Conservation (phyloP, 2,329 filamentous ascomycete species). For the Phyllosticta citribraziliensis region DNA sequence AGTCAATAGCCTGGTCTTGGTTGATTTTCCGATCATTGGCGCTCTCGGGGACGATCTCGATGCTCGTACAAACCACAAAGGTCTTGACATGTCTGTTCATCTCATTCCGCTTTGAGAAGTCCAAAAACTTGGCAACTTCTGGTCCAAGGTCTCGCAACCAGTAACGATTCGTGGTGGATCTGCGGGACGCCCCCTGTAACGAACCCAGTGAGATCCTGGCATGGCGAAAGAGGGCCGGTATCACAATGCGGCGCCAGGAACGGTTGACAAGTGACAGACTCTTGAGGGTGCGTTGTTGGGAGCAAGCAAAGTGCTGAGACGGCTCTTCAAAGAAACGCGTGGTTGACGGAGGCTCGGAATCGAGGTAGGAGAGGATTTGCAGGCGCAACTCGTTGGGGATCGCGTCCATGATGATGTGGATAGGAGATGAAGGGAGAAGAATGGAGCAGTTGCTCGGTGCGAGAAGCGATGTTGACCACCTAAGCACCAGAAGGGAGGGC, state of each 20-base stretch:
- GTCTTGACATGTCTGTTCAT: conserved; percentile 34
- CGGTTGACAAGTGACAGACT: conserved; percentile 23
- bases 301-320: conserved; percentile 17
- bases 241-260: conserved; percentile 22
- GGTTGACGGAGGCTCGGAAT: conserved; percentile 22
- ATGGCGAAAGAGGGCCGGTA: conserved; percentile 25
- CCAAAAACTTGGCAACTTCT: conserved; percentile 8
- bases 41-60: neutral
- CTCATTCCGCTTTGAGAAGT: conserved; percentile 9
- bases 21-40: neutral
- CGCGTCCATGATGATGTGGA: conserved; percentile 17
- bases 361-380: conserved; percentile 24
- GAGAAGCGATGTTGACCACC: conserved; percentile 1
- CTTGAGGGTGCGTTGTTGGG: conserved; percentile 19
- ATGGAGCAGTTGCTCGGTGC: neutral
- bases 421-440: neutral
- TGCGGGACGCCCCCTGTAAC: neutral
- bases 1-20: conserved; percentile 12
- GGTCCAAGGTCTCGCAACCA: neutral
- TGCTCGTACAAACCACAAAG: conserved; percentile 35
- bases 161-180: neutral
- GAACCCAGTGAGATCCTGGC: conserved; percentile 14
- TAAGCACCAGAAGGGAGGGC: neutral
- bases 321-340: conserved; percentile 25
- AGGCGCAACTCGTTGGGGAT: conserved; percentile 28